Conservation (phyloP, 2,329 filamentous ascomycete species). For the Daldinia sp. region DNA sequence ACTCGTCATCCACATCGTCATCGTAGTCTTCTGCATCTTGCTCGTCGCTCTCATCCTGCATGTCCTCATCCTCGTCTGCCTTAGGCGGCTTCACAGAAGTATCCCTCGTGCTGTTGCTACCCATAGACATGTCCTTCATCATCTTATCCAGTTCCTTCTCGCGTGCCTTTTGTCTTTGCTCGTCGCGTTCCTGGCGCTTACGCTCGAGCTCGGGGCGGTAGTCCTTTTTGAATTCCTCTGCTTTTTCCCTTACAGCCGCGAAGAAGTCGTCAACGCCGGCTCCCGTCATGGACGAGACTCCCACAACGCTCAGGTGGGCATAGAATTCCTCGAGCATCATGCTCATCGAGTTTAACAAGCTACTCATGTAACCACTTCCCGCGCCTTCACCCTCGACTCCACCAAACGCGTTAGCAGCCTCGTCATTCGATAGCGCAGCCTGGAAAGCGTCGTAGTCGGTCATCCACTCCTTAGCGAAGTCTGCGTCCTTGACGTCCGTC, state of each 20-base stretch:
- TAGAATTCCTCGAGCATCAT: constrained; percentile 98
- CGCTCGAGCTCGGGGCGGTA: constrained; percentile 93
- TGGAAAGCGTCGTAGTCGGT: constrained; percentile 98
- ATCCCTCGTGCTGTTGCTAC: constrained; percentile 42
- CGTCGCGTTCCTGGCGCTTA: constrained; percentile 79
- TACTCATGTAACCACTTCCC: constrained; percentile 96
- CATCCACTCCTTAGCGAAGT: constrained; percentile 99
- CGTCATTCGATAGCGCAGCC: constrained; percentile 82
- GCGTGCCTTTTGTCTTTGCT: constrained; percentile 76
- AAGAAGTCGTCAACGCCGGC: constrained; percentile 95
- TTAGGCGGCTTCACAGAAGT: constrained; percentile 55
- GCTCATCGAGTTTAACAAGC: constrained; percentile 96
- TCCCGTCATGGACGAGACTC: constrained; percentile 92
- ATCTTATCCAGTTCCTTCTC: constrained; percentile 89
- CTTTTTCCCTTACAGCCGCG: constrained; percentile 86
- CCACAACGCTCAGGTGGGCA: constrained; percentile 90
- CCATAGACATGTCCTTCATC: constrained; percentile 88
- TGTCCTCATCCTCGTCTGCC: constrained; percentile 63
- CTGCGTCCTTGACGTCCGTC: constrained; percentile 91
- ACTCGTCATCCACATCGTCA: constrained; percentile 69
- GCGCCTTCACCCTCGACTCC: constrained; percentile 76
- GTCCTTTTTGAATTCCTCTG: constrained; percentile 86
- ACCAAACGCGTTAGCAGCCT: constrained; percentile 81
- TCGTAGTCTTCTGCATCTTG: constrained; percentile 71
- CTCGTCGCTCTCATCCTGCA: constrained; percentile 64